Conservation (phyloP, 2,329 filamentous ascomycete genomes). For the Cordyceps tenuipes region DNA sequence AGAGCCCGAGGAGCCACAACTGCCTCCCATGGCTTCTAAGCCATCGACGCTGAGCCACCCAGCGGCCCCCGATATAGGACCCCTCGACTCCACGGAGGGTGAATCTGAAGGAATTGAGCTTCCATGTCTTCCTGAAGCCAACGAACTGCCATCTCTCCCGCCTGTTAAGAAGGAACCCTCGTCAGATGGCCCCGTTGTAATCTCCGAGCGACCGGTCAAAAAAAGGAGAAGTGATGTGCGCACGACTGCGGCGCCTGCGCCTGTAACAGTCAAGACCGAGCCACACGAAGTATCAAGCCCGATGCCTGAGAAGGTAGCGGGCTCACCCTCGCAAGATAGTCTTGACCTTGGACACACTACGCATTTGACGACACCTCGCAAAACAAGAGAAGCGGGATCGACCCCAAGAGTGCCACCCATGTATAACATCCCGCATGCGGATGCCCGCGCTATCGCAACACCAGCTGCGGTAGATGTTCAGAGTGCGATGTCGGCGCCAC, state of each 20-base stretch:
- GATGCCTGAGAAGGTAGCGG: conserved; percentile 15
- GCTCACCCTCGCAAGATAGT: conserved; percentile 39
- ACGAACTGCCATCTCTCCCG: conserved; percentile 10
- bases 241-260: conserved; percentile 17
- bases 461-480: conserved; percentile 16
- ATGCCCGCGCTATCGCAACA: neutral
- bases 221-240: conserved; percentile 35
- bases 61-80: neutral
- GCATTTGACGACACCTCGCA: conserved; percentile 29
- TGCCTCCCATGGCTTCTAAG: conserved; percentile 19
- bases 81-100: conserved; percentile 23
- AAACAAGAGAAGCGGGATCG: conserved; percentile 23
- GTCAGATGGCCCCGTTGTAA: conserved; percentile 42
- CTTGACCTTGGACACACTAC: conserved; percentile 43
- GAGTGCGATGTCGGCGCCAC: conserved; percentile 13
- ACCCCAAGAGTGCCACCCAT: conserved; percentile 8
- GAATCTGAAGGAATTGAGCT: conserved; percentile 19
- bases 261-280: conserved; percentile 36
- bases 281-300: conserved; percentile 22
- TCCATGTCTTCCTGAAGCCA: conserved; percentile 15
- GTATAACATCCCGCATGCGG: neutral
- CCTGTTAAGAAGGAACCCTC: conserved; percentile 43
- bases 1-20: conserved; percentile 16
- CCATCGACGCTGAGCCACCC: conserved; percentile 13
- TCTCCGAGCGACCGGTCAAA: conserved; percentile 41